A percentile compares a stretch with the other conserved stretches of the same genome.
These are phyloP conservation scores for Mycena sanguinolenta DNA, from an alignment of 768 basidiomycete species.

Conservation along the genomic window DNA sequence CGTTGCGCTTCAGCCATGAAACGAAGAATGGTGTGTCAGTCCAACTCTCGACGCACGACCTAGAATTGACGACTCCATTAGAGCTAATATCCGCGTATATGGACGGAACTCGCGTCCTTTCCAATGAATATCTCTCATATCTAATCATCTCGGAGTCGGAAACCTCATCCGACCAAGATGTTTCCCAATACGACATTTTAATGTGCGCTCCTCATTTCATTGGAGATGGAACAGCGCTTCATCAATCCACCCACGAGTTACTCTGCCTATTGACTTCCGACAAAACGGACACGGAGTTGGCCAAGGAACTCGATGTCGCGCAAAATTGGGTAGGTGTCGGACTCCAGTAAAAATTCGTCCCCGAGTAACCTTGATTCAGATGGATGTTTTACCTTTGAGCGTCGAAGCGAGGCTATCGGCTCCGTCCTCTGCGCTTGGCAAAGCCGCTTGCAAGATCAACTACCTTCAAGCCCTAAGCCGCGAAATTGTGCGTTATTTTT, in stretches of 20 bases:
- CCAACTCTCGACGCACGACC: background rate
- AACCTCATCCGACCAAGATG: constrained; percentile 23
- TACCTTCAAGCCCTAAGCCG: constrained; percentile 58
- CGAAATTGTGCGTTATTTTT: constrained; percentile 54
- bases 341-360: background rate
- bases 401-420: constrained; percentile 44
- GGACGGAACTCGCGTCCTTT: constrained; percentile 72
- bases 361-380: constrained; percentile 13
- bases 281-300: constrained; percentile 40
- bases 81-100: constrained; percentile 69
- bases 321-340: constrained; percentile 40
- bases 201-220: constrained; percentile 76
- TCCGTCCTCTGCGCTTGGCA: constrained; percentile 39
- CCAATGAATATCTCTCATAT: constrained; percentile 63
- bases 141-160: constrained; percentile 50
- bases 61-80: constrained; percentile 24
- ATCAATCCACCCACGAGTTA: constrained; percentile 75
- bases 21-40: constrained; percentile 57
- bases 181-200: constrained; percentile 55
- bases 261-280: constrained; percentile 55
- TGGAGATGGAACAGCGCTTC: constrained; percentile 78
- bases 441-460: constrained; percentile 62
- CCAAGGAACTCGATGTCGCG: constrained; percentile 30
- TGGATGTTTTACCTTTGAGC: constrained; percentile 41
- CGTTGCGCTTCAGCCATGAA: constrained; percentile 54